A percentile compares a stretch with the other conserved stretches of the same genome.
phyloP scores from a whole-genome alignment of 495 filamentous ascomycete species.

The Corynascus novoguineensis region DNA sequence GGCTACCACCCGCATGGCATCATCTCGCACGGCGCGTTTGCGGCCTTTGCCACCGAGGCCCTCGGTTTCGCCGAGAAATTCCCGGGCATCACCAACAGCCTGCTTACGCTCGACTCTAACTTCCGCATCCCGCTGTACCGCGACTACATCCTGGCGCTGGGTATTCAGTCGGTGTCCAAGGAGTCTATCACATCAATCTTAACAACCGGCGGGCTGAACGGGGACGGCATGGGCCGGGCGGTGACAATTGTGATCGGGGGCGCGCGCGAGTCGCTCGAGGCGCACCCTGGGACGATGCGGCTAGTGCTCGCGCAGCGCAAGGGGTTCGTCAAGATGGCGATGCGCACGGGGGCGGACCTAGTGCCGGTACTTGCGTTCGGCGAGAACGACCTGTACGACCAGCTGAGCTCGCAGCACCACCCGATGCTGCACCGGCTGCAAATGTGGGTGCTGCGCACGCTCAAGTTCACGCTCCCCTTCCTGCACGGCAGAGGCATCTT shows the following conservation, averaged over 20 bases:
- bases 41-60: slow-evolving; percentile 85
- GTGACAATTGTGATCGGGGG: slow-evolving; percentile 96
- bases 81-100: slow-evolving; percentile 89
- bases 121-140: slow-evolving; percentile 92
- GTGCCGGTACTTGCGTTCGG: slow-evolving; percentile 90
- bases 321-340: slow-evolving; percentile 88
- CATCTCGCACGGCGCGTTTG: slow-evolving; percentile 91
- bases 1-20: slow-evolving; percentile 98
- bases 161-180: slow-evolving; percentile 80
- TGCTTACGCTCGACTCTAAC: slow-evolving; percentile 88
- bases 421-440: slow-evolving; percentile 71
- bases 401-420: slow-evolving; percentile 63
- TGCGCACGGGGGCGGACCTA: slow-evolving; percentile 82
- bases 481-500: slow-evolving; percentile 90
- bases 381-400: slow-evolving; percentile 94
- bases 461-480: slow-evolving; percentile 91
- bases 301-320: slow-evolving; percentile 78
- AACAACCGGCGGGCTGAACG: slow-evolving; percentile 65
- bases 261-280: slow-evolving; percentile 83
- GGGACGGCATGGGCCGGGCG: slow-evolving; percentile 86
- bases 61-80: slow-evolving; percentile 85
- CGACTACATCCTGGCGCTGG: slow-evolving; percentile 83
- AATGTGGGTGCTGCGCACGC: slow-evolving; percentile 68
- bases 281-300: slow-evolving; percentile 64
- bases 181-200: slow-evolving; percentile 87